Evolutionary conservation across 306 rosid species (phyloP).

Genomic region (Acmispon strigosus): DNA sequence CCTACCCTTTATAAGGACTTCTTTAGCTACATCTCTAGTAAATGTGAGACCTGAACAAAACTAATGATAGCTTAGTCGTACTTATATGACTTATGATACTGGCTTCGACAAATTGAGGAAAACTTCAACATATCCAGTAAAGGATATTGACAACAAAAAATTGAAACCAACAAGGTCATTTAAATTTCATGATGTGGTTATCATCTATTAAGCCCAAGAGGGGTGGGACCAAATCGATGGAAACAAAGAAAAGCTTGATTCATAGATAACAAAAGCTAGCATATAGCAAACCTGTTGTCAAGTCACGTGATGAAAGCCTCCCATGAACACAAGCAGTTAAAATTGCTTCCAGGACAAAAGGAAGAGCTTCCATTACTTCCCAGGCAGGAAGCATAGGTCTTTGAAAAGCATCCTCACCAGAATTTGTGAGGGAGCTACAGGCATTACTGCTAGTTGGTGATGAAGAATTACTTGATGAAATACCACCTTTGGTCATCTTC

Average conservation of each 20-base stretch:
- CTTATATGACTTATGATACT: neutral
- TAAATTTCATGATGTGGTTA: conserved; percentile 5
- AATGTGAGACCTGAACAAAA: too few relatives aligned
- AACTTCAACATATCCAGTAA: neutral
- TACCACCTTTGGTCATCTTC: conserved; percentile 53
- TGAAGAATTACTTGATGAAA: conserved; percentile 40
- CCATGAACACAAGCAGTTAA: conserved; percentile 79
- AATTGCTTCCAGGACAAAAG: conserved; percentile 68
- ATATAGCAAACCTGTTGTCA: conserved; percentile 62
- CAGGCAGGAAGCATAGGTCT: conserved; percentile 67
- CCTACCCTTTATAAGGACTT: too few relatives aligned
- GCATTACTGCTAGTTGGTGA: conserved; percentile 37
- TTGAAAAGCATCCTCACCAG: conserved; percentile 48
- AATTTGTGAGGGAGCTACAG: conserved; percentile 34
- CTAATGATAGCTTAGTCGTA: neutral
- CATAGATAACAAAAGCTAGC: conserved; percentile 17
- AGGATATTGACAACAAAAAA: neutral
- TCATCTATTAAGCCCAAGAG: neutral
- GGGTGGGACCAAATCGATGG: neutral
- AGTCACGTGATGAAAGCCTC: conserved; percentile 68
- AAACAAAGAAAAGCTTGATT: conserved; percentile 14
- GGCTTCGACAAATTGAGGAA: neutral
- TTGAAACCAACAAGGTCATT: conserved; percentile 4
- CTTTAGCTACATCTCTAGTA: too few relatives aligned
- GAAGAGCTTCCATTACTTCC: conserved; percentile 77